phyloP scores from a whole-genome alignment of 805 yeast species.

The Tetrapisispora namnaoensis region DNA sequence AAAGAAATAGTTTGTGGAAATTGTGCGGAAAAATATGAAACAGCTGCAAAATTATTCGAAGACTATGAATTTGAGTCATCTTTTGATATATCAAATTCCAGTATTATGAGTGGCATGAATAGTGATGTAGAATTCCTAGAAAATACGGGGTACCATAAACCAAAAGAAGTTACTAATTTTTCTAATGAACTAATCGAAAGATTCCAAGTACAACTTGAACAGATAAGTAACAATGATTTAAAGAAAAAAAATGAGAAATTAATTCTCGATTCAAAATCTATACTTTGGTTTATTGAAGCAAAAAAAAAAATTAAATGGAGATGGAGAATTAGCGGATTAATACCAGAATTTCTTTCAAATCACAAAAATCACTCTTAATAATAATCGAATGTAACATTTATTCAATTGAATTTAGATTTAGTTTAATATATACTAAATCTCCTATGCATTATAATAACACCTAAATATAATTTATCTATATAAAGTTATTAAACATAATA shows the following conservation, averaged over 20 bases:
- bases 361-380: not conserved
- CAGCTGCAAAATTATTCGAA: conserved; percentile 33
- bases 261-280: conserved; percentile 14
- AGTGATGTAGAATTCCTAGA: conserved; percentile 7
- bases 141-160: not conserved
- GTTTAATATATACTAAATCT: not conserved
- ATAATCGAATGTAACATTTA: not conserved
- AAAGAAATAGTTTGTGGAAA: conserved; percentile 54
- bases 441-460: not conserved
- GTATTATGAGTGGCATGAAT: conserved; percentile 8
- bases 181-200: conserved; percentile 27
- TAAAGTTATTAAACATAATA: not conserved
- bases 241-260: not conserved
- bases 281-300: conserved; percentile 31
- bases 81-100: conserved; percentile 11
- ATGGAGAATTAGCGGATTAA: conserved; percentile 40
- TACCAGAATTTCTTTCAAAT: conserved; percentile 27
- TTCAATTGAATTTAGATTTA: not conserved
- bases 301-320: conserved; percentile 39
- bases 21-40: conserved; percentile 51
- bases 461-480: not conserved
- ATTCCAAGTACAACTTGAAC: conserved; percentile 25
- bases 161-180: conserved; percentile 12
- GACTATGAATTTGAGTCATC: conserved; percentile 32
- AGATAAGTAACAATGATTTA: not conserved